A percentile compares a stretch with the other conserved stretches of the same genome.
Evolutionary conservation across 768 basidiomycete species (phyloP).

Genomic region (Mrakia gelida): DNA sequence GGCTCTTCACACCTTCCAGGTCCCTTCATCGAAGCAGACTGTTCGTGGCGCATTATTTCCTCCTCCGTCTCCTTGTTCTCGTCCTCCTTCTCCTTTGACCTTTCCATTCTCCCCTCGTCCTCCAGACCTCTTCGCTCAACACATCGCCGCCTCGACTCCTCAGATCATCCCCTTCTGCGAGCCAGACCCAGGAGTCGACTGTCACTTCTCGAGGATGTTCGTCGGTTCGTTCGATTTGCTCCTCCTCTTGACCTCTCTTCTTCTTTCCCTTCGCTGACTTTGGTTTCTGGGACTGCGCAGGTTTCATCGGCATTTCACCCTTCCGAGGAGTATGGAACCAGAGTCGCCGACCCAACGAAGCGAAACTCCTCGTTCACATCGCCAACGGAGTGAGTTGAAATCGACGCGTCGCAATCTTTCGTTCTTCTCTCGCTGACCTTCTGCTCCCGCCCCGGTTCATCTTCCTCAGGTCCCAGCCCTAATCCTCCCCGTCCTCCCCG

Average conservation of each 20-base stretch:
- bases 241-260: no score
- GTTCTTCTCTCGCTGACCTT: neutral
- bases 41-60: neutral
- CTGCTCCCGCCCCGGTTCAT: neutral
- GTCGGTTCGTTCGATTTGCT: neutral
- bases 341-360: neutral
- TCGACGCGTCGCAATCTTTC: no score
- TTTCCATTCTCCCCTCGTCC: neutral
- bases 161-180: slow-evolving; percentile 3
- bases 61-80: no score
- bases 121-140: slow-evolving; percentile 1
- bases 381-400: neutral
- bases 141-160: neutral
- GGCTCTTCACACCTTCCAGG: no score
- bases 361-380: neutral
- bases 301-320: neutral
- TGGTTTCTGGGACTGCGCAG: neutral
- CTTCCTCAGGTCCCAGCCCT: neutral
- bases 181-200: neutral
- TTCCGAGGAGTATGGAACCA: neutral
- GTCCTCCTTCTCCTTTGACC: no score
- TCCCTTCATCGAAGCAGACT: slow-evolving; percentile 1
- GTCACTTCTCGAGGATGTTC: neutral
- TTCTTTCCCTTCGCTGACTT: neutral
- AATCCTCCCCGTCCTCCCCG: neutral